A percentile compares a stretch with the other conserved stretches of the same genome.
Conservation (phyloP, 371 early-diverging fungal species). For the Actinomortierella wolfii region DNA sequence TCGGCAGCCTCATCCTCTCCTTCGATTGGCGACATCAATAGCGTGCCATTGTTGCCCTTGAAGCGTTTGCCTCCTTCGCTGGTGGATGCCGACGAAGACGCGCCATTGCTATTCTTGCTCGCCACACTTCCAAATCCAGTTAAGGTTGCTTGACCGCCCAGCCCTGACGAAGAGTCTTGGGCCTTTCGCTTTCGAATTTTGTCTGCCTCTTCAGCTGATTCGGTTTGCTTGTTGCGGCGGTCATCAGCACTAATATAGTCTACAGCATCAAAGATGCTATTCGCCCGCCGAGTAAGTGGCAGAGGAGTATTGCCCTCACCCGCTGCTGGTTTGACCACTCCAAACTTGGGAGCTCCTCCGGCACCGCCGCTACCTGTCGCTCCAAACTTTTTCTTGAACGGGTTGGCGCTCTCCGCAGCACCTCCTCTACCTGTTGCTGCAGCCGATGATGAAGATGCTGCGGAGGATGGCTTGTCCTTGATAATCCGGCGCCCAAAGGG, state of each 20-base stretch:
- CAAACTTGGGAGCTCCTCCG: constrained; percentile 23
- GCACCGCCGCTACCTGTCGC: background rate
- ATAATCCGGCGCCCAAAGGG: constrained; percentile 40
- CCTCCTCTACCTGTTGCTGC: background rate
- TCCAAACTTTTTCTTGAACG: constrained; percentile 35
- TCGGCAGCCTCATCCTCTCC: constrained; percentile 7
- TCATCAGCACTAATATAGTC: constrained; percentile 34
- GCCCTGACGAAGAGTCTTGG: constrained; percentile 7
- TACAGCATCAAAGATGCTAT: constrained; percentile 36
- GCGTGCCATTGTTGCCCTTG: constrained; percentile 17
- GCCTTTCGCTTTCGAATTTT: constrained; percentile 35
- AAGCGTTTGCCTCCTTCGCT: constrained; percentile 21
- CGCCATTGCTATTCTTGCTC: background rate
- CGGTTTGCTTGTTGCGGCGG: constrained; percentile 19
- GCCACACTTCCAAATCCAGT: constrained; percentile 13
- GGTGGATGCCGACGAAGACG: background rate
- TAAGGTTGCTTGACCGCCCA: constrained; percentile 19
- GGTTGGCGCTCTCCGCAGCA: constrained; percentile 9
- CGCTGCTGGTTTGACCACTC: constrained; percentile 10
- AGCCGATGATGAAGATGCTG: background rate
- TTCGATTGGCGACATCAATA: background rate
- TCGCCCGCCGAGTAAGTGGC: constrained; percentile 24
- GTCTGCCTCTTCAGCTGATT: constrained; percentile 21
- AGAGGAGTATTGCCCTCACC: constrained; percentile 6
- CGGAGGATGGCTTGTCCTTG: constrained; percentile 13